Conservation (phyloP, 768 basidiomycete genomes). For the Xerocomellus amylosporus region DNA sequence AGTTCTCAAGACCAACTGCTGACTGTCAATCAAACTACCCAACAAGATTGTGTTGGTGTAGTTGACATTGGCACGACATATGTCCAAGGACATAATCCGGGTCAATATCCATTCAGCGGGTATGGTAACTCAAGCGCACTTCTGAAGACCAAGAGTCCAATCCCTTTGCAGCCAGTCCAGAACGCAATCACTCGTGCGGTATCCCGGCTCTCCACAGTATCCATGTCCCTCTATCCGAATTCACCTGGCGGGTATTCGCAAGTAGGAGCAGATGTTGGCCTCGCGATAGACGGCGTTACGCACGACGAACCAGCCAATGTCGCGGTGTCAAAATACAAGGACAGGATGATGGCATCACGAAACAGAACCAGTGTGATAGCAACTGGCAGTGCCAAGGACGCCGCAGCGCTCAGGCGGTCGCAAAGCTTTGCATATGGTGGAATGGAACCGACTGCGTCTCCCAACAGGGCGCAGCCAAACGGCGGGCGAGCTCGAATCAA, state of each 20-base stretch:
- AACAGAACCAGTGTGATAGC: conserved; percentile 25
- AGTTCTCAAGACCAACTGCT: conserved; percentile 17
- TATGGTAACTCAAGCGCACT: conserved; percentile 21
- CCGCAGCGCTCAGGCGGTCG: conserved; percentile 26
- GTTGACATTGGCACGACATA: conserved; percentile 11
- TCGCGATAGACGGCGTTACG: conserved; percentile 38
- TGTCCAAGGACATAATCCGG: conserved; percentile 11
- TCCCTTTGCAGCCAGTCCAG: conserved; percentile 41
- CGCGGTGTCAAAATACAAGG: conserved; percentile 34
- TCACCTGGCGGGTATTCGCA: conserved; percentile 36
- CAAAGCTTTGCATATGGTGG: conserved; percentile 52
- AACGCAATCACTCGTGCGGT: conserved; percentile 40
- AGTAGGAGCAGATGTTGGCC: conserved; percentile 29
- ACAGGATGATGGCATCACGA: conserved; percentile 24
- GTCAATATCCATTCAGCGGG: conserved; percentile 26
- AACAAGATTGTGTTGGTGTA: conserved; percentile 5
- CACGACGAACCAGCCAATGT: conserved; percentile 42
- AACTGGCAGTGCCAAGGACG: conserved; percentile 19
- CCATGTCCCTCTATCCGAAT: conserved; percentile 47
- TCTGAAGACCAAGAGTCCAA: conserved; percentile 25
- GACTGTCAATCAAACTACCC: conserved; percentile 7
- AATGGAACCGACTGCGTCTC: conserved; percentile 37
- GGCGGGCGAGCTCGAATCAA: conserved; percentile 67
- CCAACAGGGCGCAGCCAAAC: conserved; percentile 23
- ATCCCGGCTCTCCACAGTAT: conserved; percentile 40